Base-by-base conservation (phyloP, 352 stramenopile genomes). In the Lagenidium sp. region DNA sequence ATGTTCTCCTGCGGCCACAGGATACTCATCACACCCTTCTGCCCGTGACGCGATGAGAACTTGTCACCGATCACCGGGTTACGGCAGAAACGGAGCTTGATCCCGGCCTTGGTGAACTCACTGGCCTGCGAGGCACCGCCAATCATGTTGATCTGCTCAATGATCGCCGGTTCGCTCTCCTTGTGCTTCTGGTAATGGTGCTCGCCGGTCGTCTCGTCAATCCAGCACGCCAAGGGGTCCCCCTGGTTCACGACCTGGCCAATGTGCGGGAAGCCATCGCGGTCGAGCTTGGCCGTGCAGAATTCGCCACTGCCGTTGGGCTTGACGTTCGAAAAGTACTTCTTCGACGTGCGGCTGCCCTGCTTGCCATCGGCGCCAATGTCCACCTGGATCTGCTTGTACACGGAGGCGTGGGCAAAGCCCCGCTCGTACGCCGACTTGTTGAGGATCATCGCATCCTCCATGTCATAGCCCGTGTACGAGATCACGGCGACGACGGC, bases 401-500 rank as follows among this genome's bases (percentile, higher is more conserved):
- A 99, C 42, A 99, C 95, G 20, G 80, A 96, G 8, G 92, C 95
- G 63, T 99, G 95, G 5, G 36, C 96, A 73, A 99, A 99, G 30
- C 97, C 97, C 41, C 97, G 80, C 54, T 99, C 96, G 57, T 98
- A 99, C 8, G 93, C 95, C 23, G 82, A 92, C 75, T 99, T 99
- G 79, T 99, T 99, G 15, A 99, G 68, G 68, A 99, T 99, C 94
- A 99, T 99, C 41, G 96, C 95, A 80, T 99, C 97, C 68, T 99
- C 95, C 85, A 96, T 95, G 57, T 97, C 86, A 55, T 95, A 97
- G 32, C 87, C 82, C 19, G 97, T 99, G 78, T 99, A 99, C 54
- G 92, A 98, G 46, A 99, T 97, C 36, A 99, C 97, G 24, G 97
- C 96, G 22, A 99, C 97, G 23, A 99, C 90, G 10, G 97, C 96